Conservation (phyloP, 805 yeast species). For the Pichia nanzhaoensis region DNA sequence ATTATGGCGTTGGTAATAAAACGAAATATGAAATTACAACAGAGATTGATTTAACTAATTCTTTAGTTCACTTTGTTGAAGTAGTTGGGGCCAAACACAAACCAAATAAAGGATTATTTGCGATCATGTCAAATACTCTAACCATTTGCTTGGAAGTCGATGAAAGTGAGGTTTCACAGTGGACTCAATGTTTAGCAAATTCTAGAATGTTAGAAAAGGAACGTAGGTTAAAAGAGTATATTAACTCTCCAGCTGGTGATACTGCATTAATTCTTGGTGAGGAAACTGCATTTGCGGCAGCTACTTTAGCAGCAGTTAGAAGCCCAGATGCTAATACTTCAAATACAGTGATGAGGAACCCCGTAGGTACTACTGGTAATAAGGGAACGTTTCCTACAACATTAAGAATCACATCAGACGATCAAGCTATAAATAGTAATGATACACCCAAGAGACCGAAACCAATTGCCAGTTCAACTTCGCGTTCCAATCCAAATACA, state of each 20-base stretch:
- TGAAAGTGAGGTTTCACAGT: conserved; percentile 41
- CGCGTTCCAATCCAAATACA: not conserved
- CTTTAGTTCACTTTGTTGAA: conserved; percentile 53
- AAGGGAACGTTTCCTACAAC: conserved; percentile 10
- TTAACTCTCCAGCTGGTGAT: conserved; percentile 25
- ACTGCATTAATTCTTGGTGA: conserved; percentile 30
- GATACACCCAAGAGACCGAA: not conserved
- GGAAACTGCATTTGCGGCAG: conserved; percentile 34
- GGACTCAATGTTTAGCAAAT: conserved; percentile 52
- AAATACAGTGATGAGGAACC: not conserved
- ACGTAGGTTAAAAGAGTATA: conserved; percentile 25
- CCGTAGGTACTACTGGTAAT: not conserved
- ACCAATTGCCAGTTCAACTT: no score
- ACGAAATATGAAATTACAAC: conserved; percentile 41
- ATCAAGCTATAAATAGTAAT: not conserved
- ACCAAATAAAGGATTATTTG: conserved; percentile 44
- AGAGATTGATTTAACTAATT: conserved; percentile 49
- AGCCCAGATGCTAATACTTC: conserved; percentile 4
- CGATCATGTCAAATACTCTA: conserved; percentile 46
- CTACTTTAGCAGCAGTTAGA: conserved; percentile 25
- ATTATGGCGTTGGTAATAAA: conserved; percentile 26
- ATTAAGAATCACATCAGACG: conserved; percentile 10
- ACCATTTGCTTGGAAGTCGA: conserved; percentile 54
- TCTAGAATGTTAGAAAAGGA: conserved; percentile 45
- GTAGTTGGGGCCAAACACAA: conserved; percentile 32